phyloP scores from a whole-genome alignment of 257 asterid genomes.

The Nicotiana tomentosiformis region DNA sequence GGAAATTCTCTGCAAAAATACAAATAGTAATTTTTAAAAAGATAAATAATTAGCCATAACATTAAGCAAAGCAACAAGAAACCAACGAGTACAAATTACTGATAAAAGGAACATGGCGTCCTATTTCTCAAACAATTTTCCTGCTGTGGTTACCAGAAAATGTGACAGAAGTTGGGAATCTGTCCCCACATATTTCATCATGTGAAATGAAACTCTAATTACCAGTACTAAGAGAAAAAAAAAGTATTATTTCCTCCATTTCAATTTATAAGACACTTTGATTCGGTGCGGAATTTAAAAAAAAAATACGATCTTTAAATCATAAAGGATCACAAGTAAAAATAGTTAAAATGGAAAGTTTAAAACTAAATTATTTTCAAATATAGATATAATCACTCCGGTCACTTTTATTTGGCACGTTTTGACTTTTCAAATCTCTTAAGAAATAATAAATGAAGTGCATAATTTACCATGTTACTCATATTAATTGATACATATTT shows the following conservation, averaged over 20 bases:
- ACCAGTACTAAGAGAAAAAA: neutral
- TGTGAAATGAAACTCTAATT: neutral
- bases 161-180: neutral
- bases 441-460: too few relatives aligned
- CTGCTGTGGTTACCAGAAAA: neutral
- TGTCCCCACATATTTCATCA: neutral
- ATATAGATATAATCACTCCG: too few relatives aligned
- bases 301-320: too few relatives aligned
- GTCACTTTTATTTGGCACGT: too few relatives aligned
- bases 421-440: too few relatives aligned
- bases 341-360: too few relatives aligned
- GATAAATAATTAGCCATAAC: neutral
- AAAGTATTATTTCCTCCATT: neutral
- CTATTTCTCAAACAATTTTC: neutral
- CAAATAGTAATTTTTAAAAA: neutral
- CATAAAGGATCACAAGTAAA: too few relatives aligned
- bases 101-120: neutral
- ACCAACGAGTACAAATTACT: neutral
- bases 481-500: too few relatives aligned
- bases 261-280: too few relatives aligned
- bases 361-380: too few relatives aligned
- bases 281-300: too few relatives aligned
- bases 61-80: neutral
- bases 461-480: too few relatives aligned
- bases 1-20: slow-evolving; percentile 58